Base-by-base conservation (phyloP, 2,329 filamentous ascomycete genomes). In the Xylariaceae sp. region DNA sequence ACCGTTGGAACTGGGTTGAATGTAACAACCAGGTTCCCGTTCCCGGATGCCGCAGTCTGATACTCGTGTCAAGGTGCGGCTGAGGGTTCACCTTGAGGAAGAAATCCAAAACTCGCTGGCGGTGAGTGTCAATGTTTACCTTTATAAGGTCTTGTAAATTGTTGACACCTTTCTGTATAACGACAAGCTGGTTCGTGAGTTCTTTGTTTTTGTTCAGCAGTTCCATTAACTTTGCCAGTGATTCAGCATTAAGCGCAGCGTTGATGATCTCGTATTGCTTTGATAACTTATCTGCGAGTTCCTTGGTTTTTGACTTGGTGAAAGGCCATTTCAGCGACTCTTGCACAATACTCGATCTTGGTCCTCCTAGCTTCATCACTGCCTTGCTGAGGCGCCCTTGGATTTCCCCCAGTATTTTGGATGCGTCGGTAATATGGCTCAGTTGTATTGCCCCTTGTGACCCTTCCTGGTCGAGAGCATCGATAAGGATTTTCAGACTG, bases 41-140 rank as follows among this genome's bases (percentile, higher is more conserved):
- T 11, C 41, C 48, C 5, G 52, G 52, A 33, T 62, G 58, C 5
- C 56, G 49, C 19, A 60, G 36, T 2, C 44, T 49, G 10, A 53
- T 37, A 29, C 53, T 58, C 21, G 39, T 55, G 3, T 52, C 49
- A 22, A 54, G 52, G 34, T 54, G 52, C 12, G 45, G 36, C 19
- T 62, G 57, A 10, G 59, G 59, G 21, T 60, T 60, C 10, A 37
- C 42, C 4, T 41, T 45, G 4, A 61, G 43, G 43, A 61, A 59
- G 29, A 48, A 56, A 7, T 52, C 38, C 5, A 57, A 19, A 4
- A 58, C 33, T 4, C 47, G 33, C 3, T 48, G 34, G 1, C 51
- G 49, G 22, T 53, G 29, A 10, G 20, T 20, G 22, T 55, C 29
- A 6, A 54, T 21, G 6, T 49, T 14, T 10, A 60, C 55, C 2